Percentiles rank a stretch among this genome's conserved stretches.
phyloP scores from a whole-genome alignment of 306 rosid species.

The Amphicarpaea edgeworthii region DNA sequence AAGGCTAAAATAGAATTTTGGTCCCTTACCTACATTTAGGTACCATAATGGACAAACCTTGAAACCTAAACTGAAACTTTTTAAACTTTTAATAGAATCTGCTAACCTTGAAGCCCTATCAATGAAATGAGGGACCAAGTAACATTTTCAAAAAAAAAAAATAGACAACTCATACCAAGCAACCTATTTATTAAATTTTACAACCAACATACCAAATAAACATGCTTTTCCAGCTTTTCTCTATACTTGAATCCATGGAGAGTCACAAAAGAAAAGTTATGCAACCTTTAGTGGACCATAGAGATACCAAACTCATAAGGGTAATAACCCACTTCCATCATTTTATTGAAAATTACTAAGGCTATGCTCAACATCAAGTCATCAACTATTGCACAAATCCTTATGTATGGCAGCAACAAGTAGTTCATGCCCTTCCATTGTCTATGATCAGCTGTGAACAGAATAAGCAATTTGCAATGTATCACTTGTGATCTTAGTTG shows the following conservation, averaged over 20 bases:
- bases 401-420: background rate
- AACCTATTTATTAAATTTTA: conserved; percentile 24
- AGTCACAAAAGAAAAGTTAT: background rate
- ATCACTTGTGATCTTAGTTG: conserved; percentile 1
- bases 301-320: conserved; percentile 12
- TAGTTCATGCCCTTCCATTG: background rate
- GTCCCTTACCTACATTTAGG: too few relatives aligned
- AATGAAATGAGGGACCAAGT: conserved; percentile 14
- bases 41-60: too few relatives aligned
- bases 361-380: background rate
- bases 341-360: background rate
- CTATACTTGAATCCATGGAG: background rate
- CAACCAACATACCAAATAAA: conserved; percentile 3
- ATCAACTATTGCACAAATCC: conserved; percentile 1
- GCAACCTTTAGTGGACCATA: conserved; percentile 10
- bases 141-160: conserved; percentile 34
- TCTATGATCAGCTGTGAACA: conserved; percentile 1
- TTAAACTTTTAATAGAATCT: background rate
- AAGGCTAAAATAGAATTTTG: too few relatives aligned
- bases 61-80: too few relatives aligned
- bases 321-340: background rate
- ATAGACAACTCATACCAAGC: background rate
- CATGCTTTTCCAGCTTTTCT: background rate
- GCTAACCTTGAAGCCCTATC: conserved; percentile 1
- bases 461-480: conserved; percentile 22